Evolutionary conservation across 2,329 filamentous ascomycete genomes (phyloP).

Genomic region (Aspergillus sp.): DNA sequence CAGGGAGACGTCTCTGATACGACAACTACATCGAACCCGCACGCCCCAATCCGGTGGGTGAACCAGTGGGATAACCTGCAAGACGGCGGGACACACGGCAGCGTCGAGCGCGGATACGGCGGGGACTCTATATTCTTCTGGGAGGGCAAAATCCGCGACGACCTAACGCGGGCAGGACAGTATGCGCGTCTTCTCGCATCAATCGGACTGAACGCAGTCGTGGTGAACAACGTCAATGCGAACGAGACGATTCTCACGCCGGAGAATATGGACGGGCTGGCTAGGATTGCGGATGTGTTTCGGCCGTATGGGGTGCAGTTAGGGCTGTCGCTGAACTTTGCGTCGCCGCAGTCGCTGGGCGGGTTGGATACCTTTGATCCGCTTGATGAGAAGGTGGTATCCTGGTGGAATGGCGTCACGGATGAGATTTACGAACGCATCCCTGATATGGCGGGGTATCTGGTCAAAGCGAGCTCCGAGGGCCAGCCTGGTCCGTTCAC

Average conservation of each 20-base stretch:
- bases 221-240: conserved; percentile 73
- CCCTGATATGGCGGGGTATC: conserved; percentile 67
- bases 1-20: conserved; percentile 56
- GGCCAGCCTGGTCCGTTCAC: conserved; percentile 68
- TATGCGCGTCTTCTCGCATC: conserved; percentile 69
- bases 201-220: conserved; percentile 63
- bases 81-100: conserved; percentile 42
- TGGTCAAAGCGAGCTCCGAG: conserved; percentile 72
- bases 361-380: conserved; percentile 65
- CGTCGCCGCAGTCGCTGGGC: conserved; percentile 59
- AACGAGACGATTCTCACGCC: conserved; percentile 58
- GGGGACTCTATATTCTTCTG: conserved; percentile 69
- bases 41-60: conserved; percentile 65
- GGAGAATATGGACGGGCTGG: conserved; percentile 61
- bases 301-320: conserved; percentile 67
- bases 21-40: conserved; percentile 55
- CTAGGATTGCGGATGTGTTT: conserved; percentile 63
- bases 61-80: conserved; percentile 73
- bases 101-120: conserved; percentile 67
- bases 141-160: conserved; percentile 54
- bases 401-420: conserved; percentile 64
- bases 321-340: conserved; percentile 68
- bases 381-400: conserved; percentile 58
- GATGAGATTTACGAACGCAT: conserved; percentile 59
- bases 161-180: conserved; percentile 60